These are phyloP conservation scores for Globisporangium echinulatum DNA, from an alignment of 352 stramenopile genomes.

Conservation along the genomic window DNA sequence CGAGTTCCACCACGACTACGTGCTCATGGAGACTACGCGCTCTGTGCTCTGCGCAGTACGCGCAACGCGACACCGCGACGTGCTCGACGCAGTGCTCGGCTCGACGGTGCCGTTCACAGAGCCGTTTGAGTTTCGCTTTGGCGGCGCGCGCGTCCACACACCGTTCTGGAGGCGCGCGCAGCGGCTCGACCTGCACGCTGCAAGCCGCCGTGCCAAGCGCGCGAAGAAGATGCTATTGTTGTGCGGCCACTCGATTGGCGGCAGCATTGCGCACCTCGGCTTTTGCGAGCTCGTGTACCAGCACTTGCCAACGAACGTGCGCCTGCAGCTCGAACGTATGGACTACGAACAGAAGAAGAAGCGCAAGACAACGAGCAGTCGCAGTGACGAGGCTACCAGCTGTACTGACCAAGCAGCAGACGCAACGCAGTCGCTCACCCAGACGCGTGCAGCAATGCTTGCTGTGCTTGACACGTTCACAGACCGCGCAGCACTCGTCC, in stretches of 20 bases:
- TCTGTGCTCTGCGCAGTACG: constrained; percentile 64
- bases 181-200: constrained; percentile 42
- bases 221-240: constrained; percentile 62
- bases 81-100: constrained; percentile 64
- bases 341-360: constrained; percentile 51
- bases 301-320: constrained; percentile 38
- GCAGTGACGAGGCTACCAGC: not conserved
- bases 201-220: constrained; percentile 38
- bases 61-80: constrained; percentile 46
- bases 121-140: constrained; percentile 67
- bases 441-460: constrained; percentile 3
- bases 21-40: constrained; percentile 54
- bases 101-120: constrained; percentile 55
- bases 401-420: not conserved
- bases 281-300: constrained; percentile 75
- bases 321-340: constrained; percentile 48
- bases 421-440: not conserved
- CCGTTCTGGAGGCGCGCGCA: constrained; percentile 72
- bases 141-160: constrained; percentile 63
- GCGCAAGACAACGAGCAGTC: constrained; percentile 6
- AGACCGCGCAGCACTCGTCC: constrained; percentile 16
- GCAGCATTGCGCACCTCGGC: constrained; percentile 74
- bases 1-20: constrained; percentile 40
- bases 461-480: constrained; percentile 13
- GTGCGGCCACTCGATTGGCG: constrained; percentile 78